phyloP scores from a whole-genome alignment of 1,284 basidiomycete genomes.

The Porodaedalea pini region DNA sequence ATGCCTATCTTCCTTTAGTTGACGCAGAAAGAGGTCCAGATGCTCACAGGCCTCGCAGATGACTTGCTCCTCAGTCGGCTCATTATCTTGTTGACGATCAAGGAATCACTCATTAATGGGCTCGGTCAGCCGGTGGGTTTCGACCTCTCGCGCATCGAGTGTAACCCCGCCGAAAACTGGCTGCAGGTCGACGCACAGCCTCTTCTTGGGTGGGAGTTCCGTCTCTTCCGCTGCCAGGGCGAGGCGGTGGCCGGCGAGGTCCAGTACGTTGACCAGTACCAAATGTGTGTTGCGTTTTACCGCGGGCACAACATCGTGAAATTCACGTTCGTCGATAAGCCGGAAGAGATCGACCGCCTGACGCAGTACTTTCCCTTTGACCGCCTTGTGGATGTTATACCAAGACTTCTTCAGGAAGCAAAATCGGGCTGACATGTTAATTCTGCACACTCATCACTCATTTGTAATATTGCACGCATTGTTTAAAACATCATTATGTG shows the following conservation, averaged over 20 bases:
- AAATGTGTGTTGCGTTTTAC: slow-evolving; percentile 73
- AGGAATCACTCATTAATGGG: slow-evolving; percentile 75
- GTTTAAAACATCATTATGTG: not conserved
- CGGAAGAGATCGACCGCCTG: slow-evolving; percentile 66
- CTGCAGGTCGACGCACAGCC: slow-evolving; percentile 63
- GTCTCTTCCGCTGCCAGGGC: slow-evolving; percentile 48
- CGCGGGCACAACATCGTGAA: slow-evolving; percentile 57
- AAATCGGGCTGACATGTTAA: not conserved
- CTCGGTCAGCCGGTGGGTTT: slow-evolving; percentile 76
- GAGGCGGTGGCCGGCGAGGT: slow-evolving; percentile 65
- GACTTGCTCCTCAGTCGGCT: slow-evolving; percentile 66
- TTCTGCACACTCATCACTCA: not conserved
- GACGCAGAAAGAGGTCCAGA: slow-evolving; percentile 55
- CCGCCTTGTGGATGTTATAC: slow-evolving; percentile 71
- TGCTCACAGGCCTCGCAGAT: slow-evolving; percentile 50
- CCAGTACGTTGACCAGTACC: slow-evolving; percentile 58
- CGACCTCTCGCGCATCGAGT: slow-evolving; percentile 74
- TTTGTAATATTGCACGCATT: not conserved
- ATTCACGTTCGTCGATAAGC: slow-evolving; percentile 68
- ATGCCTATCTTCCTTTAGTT: slow-evolving; percentile 38
- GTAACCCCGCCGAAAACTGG: slow-evolving; percentile 60
- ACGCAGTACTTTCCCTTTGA: slow-evolving; percentile 79
- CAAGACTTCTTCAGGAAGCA: slow-evolving; percentile 58
- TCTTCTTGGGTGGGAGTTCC: slow-evolving; percentile 77
- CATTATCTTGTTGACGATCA: slow-evolving; percentile 70